Evolutionary conservation across 1,284 basidiomycete species (phyloP), one percentile per base, ranked within the genome.

Genomic region (Trametes pubescens): DNA sequence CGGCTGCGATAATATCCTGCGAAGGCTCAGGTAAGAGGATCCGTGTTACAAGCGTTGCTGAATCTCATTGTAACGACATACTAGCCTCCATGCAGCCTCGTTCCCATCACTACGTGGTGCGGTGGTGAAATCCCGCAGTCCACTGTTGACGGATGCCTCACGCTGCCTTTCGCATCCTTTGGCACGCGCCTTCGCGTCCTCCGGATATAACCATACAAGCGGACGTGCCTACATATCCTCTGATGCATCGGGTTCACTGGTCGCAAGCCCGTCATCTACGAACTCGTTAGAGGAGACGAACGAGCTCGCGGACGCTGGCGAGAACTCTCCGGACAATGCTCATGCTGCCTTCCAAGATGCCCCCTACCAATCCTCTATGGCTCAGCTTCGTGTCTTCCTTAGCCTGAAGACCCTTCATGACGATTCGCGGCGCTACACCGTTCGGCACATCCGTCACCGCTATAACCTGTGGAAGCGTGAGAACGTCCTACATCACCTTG

Each of bases 361-460:
- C 6, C 59, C 52, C 9, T 57, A 55, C 21, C 40, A 35, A 9
- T n/a, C 18, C 2, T 63, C 76, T 37, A 60, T 78, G 51, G 65
- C 73, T 13, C 53, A 61, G n/a, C 62, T 80, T 35, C 70, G 63
- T 44, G 62, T 52, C 1, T 73, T 71, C 57, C 69, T 81, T 4
- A 26, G 44, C 21, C 4, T 13, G 32, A 3, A 34, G n/a, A 75
- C 75, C 1, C 38, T 62, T 13, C 67, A 65, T 34, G 26, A 44
- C 22, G 38, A 38, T 7, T 47, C 58, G 18, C 46, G 21, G 72
- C 44, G 37, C 64, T 37, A 51, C 54, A 72, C 77, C 32, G 65
- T 75, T 2, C 73, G 74, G 46, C 66, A 69, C 7, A 62, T 84
- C 57, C 78, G 77, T 22, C 73, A 73, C 18, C 71, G 80, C 38